Evolutionary conservation across 495 filamentous ascomycete species (phyloP).

Genomic region (Talaromyces trachyspermus): DNA sequence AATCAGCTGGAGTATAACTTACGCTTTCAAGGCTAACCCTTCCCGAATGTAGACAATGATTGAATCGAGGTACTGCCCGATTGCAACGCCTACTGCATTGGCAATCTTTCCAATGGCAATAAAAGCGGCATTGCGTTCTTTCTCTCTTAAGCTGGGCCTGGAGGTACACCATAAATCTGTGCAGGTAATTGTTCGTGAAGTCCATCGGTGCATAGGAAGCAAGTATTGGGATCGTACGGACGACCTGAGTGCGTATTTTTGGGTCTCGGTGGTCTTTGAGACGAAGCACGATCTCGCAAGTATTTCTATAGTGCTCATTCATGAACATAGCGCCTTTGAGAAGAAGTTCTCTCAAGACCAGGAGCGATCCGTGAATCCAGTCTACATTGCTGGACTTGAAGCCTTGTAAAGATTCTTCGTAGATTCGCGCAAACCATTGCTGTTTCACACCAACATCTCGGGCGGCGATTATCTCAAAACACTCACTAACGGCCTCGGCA

Average conservation of each 20-base stretch:
- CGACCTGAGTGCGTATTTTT: constrained; percentile 79
- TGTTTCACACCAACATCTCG: constrained; percentile 79
- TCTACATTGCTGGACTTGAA: constrained; percentile 75
- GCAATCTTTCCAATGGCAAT: constrained; percentile 92
- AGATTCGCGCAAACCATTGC: constrained; percentile 79
- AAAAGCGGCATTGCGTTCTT: constrained; percentile 87
- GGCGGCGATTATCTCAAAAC: constrained; percentile 86
- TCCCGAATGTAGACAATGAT: constrained; percentile 89
- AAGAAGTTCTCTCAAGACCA: constrained; percentile 85
- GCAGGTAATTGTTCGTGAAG: constrained; percentile 74
- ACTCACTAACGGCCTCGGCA: constrained; percentile 82
- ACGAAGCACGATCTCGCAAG: constrained; percentile 82
- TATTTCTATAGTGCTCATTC: constrained; percentile 78
- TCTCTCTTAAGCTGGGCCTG: constrained; percentile 94
- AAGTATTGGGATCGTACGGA: constrained; percentile 84
- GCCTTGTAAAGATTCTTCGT: constrained; percentile 71
- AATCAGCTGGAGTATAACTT: constrained; percentile 20
- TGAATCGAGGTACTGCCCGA: constrained; percentile 89
- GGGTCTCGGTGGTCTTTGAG: constrained; percentile 87
- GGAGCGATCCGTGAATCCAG: constrained; percentile 80
- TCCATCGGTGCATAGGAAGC: constrained; percentile 85
- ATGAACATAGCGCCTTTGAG: constrained; percentile 97
- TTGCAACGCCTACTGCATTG: constrained; percentile 87
- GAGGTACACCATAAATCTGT: constrained; percentile 94
- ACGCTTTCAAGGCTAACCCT: constrained; percentile 74